Percentiles rank a stretch among this genome's conserved stretches.
These are phyloP conservation scores for Vitis hybrid DNA, from an alignment of 177 flowering plant species.

Conservation along the genomic window DNA sequence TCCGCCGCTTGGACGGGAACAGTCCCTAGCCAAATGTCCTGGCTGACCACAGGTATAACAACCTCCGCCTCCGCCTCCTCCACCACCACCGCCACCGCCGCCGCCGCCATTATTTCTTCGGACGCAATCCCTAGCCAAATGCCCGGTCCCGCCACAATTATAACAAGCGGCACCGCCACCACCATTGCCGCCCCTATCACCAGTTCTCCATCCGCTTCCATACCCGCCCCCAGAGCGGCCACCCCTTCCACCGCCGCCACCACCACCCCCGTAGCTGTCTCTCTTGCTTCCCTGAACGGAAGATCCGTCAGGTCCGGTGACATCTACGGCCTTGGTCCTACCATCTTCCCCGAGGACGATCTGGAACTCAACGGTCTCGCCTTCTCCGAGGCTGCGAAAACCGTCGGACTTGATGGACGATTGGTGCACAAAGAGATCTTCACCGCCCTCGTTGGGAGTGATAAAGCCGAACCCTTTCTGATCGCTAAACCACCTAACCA, in stretches of 20 bases:
- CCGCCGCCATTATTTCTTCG: conserved; percentile 3
- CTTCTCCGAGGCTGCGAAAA: conserved; percentile 46
- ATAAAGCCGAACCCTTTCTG: conserved; percentile 71
- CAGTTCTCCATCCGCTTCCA: conserved; percentile 14
- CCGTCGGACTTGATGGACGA: conserved; percentile 64
- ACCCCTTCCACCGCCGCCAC: conserved; percentile 22
- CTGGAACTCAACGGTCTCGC: conserved; percentile 60
- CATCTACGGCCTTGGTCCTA: conserved; percentile 62
- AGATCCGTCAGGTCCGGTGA: conserved; percentile 47
- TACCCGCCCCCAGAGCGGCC: conserved; percentile 28
- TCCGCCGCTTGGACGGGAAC: conserved; percentile 4
- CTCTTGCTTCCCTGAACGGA: conserved; percentile 21
- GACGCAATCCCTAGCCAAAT: conserved; percentile 39
- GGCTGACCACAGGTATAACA: conserved; percentile 28
- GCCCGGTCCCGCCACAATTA: conserved; percentile 42
- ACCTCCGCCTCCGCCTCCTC: conserved; percentile 23
- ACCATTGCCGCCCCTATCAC: conserved; percentile 20
- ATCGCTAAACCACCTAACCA: conserved; percentile 52
- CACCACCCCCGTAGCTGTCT: conserved; percentile 17
- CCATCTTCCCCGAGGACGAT: conserved; percentile 40
- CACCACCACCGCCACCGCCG: conserved; percentile 11
- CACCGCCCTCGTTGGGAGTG: conserved; percentile 53
- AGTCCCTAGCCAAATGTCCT: conserved; percentile 33
- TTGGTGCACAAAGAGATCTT: conserved; percentile 79
- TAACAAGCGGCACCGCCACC: conserved; percentile 32